Percentiles rank a stretch among this genome's conserved stretches.
Evolutionary conservation across 2,329 filamentous ascomycete species (phyloP).

Genomic region (Trichoderma polysporum): DNA sequence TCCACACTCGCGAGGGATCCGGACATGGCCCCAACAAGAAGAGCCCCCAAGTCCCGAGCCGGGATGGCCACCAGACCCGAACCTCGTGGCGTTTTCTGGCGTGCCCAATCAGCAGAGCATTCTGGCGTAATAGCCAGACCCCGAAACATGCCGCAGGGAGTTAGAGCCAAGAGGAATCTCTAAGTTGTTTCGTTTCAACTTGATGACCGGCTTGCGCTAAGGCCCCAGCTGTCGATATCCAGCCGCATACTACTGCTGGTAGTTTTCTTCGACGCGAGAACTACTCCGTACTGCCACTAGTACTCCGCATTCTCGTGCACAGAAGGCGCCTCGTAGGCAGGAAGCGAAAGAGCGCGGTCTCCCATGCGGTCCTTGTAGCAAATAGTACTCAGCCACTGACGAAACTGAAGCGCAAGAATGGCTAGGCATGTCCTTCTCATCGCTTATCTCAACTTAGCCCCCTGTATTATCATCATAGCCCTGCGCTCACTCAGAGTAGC

Average conservation of each 20-base stretch:
- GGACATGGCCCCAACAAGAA: background rate
- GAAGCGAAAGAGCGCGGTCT: background rate
- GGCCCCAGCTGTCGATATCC: background rate
- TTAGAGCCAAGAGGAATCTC: background rate
- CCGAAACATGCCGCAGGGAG: background rate
- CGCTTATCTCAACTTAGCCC: slow-evolving; percentile 12
- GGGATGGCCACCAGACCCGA: background rate
- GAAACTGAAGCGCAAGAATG: background rate
- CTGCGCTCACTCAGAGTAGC: background rate
- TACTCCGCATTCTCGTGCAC: background rate
- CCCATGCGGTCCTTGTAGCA: background rate
- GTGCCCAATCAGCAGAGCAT: background rate
- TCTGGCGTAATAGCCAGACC: background rate
- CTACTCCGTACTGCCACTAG: too few relatives aligned
- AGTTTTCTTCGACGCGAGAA: background rate
- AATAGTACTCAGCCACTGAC: background rate
- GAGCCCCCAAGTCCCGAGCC: slow-evolving; percentile 12
- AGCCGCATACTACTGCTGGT: background rate
- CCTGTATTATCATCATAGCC: background rate
- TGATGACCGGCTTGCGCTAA: background rate
- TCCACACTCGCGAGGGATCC: background rate
- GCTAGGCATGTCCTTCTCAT: background rate
- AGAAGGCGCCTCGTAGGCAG: background rate
- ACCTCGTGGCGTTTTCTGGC: slow-evolving; percentile 4
- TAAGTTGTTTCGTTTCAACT: slow-evolving; percentile 2